These are phyloP conservation scores for Cercospora citrullina DNA, from an alignment of 2,329 filamentous ascomycete species.

Conservation along the genomic window DNA sequence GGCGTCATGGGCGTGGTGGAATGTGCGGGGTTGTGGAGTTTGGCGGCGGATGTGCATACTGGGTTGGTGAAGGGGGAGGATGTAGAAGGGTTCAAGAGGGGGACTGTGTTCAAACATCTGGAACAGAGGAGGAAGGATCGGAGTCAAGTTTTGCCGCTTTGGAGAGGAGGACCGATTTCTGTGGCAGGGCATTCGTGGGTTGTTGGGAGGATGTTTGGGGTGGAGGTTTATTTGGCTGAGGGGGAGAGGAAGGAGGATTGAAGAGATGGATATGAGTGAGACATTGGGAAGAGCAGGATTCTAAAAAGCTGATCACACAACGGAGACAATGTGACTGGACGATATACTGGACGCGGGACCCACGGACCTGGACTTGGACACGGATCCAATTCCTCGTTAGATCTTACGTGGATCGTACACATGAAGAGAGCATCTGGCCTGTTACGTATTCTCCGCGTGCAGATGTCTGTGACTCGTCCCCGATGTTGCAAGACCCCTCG, in stretches of 20 bases:
- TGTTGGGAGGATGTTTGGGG: slow-evolving; percentile 37
- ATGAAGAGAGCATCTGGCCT: background rate
- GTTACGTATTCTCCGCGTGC: background rate
- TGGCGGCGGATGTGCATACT: slow-evolving; percentile 37
- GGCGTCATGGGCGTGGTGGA: slow-evolving; percentile 32
- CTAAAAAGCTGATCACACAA: no score
- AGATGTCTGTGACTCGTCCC: background rate
- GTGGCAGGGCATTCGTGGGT: slow-evolving; percentile 39
- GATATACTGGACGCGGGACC: background rate
- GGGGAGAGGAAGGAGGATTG: slow-evolving; percentile 31
- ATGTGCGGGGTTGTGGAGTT: slow-evolving; percentile 38
- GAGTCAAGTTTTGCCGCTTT: slow-evolving; percentile 40
- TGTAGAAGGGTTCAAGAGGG: slow-evolving; percentile 37
- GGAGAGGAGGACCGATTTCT: slow-evolving; percentile 39
- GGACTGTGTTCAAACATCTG: slow-evolving; percentile 35
- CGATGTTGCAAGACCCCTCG: background rate
- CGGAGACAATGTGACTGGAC: background rate
- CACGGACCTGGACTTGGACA: background rate
- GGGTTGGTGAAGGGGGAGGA: slow-evolving; percentile 37
- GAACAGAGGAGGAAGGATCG: slow-evolving; percentile 35
- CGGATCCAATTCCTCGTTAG: background rate
- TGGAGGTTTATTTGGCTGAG: slow-evolving; percentile 35
- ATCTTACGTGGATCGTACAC: background rate
- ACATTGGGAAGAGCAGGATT: background rate
- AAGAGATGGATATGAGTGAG: slow-evolving; percentile 4